These are phyloP conservation scores for Boeremia exigua DNA, from an alignment of 2,329 filamentous ascomycete species.

Conservation along the genomic window DNA sequence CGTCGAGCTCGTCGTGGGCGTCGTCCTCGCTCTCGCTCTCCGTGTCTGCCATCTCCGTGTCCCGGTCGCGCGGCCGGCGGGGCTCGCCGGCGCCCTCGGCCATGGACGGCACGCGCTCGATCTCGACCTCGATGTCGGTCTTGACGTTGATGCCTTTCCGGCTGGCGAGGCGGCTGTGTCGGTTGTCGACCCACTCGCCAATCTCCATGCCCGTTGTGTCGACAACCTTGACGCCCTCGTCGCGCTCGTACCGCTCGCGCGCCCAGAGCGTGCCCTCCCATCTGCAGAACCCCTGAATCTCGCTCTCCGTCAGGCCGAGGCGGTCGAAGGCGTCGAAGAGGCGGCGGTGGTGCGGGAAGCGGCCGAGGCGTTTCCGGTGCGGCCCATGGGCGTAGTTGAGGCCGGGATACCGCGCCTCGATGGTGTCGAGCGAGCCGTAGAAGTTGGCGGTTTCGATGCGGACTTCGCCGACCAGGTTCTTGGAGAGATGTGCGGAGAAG, in stretches of 20 bases:
- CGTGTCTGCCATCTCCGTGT: slow-evolving; percentile 37
- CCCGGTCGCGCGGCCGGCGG: background rate
- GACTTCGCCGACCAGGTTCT: slow-evolving; percentile 76
- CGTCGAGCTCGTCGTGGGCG: slow-evolving; percentile 35
- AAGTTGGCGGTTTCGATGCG: slow-evolving; percentile 79
- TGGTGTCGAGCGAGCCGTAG: slow-evolving; percentile 79
- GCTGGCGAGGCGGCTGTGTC: slow-evolving; percentile 19
- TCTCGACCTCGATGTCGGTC: slow-evolving; percentile 51
- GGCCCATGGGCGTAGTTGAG: slow-evolving; percentile 77
- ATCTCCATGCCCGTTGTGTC: slow-evolving; percentile 77
- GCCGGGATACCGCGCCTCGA: slow-evolving; percentile 81
- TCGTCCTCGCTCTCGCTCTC: slow-evolving; percentile 46
- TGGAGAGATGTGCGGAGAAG: slow-evolving; percentile 73
- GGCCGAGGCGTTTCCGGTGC: slow-evolving; percentile 77
- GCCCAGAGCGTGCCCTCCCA: slow-evolving; percentile 88
- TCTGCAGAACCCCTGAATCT: slow-evolving; percentile 75
- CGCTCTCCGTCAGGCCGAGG: slow-evolving; percentile 70
- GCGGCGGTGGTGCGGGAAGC: slow-evolving; percentile 77
- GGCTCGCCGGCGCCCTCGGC: slow-evolving; percentile 44
- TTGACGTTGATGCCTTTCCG: slow-evolving; percentile 49
- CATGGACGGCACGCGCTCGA: slow-evolving; percentile 36
- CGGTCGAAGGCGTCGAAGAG: slow-evolving; percentile 78
- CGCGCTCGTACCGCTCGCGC: slow-evolving; percentile 77
- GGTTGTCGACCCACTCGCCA: slow-evolving; percentile 62
- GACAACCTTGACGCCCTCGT: slow-evolving; percentile 71